Evolutionary conservation across 768 basidiomycete genomes (phyloP).

Genomic region (Amanita brunnescens): DNA sequence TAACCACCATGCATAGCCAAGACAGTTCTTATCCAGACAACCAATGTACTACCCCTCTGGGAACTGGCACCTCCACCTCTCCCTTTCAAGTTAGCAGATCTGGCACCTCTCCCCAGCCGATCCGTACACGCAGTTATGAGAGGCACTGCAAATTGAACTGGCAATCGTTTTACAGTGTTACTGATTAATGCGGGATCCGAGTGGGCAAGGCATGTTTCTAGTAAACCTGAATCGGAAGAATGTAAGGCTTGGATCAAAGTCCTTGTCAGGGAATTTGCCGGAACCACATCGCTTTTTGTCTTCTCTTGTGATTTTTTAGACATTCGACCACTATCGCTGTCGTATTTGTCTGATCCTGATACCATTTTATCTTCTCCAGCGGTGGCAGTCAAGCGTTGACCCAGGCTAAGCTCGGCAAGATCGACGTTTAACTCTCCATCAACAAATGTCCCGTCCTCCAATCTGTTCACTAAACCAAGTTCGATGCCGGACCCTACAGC

Average conservation of each 20-base stretch:
- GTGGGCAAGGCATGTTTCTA: conserved; percentile 83
- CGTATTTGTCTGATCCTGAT: conserved; percentile 12
- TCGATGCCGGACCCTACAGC: conserved; percentile 60
- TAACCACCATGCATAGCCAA: conserved; percentile 83
- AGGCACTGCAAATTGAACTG: conserved; percentile 79
- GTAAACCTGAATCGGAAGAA: conserved; percentile 79
- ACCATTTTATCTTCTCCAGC: conserved; percentile 39
- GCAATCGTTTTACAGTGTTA: conserved; percentile 81
- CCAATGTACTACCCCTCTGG: conserved; percentile 61
- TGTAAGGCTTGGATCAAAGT: conserved; percentile 95
- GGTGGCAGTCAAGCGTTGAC: conserved; percentile 78
- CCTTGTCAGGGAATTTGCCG: conserved; percentile 83
- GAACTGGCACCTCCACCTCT: conserved; percentile 73
- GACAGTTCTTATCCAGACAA: conserved; percentile 75
- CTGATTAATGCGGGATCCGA: conserved; percentile 74
- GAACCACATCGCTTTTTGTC: conserved; percentile 30
- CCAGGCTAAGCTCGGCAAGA: conserved; percentile 85
- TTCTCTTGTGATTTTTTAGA: conserved; percentile 26
- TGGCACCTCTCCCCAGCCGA: conserved; percentile 67
- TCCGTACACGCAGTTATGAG: conserved; percentile 86
- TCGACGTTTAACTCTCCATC: conserved; percentile 75
- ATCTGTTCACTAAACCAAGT: conserved; percentile 49
- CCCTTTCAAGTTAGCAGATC: conserved; percentile 66
- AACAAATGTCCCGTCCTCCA: conserved; percentile 39
- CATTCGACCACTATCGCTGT: conserved; percentile 35